Percentiles rank a stretch among this genome's conserved stretches.
These are phyloP conservation scores for Euphorbia lathyris DNA, from an alignment of 345 rosid species.

Conservation along the genomic window DNA sequence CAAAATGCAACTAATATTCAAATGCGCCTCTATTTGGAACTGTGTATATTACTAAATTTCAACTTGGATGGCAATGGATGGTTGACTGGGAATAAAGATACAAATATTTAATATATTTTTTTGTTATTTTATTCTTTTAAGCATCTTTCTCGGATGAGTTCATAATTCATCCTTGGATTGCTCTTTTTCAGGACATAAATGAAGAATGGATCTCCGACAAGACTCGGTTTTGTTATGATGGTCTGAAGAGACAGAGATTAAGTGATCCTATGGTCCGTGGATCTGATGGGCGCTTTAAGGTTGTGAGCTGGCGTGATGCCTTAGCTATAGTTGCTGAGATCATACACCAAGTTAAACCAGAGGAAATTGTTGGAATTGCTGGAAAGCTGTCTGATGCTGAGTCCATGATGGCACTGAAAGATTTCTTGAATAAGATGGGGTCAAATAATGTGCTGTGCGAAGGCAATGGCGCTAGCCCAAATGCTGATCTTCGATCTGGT, in stretches of 20 bases:
- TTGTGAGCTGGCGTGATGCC: conserved; percentile 96
- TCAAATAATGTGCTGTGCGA: conserved; percentile 91
- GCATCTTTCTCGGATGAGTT: conserved; percentile 9
- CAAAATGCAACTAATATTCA: background rate
- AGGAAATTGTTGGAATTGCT: conserved; percentile 85
- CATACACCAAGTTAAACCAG: conserved; percentile 67
- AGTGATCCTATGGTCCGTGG: conserved; percentile 98
- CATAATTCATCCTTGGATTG: conserved; percentile 11
- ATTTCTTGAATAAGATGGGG: conserved; percentile 90
- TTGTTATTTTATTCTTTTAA: background rate
- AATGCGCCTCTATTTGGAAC: background rate
- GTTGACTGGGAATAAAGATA: background rate
- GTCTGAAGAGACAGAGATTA: conserved; percentile 96
- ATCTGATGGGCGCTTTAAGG: conserved; percentile 83
- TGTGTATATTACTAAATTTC: background rate
- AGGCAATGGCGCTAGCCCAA: conserved; percentile 71
- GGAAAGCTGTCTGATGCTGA: conserved; percentile 96
- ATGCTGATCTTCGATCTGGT: conserved; percentile 89
- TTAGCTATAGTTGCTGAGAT: conserved; percentile 86
- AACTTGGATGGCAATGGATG: conserved; percentile 5
- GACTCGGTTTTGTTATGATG: conserved; percentile 93
- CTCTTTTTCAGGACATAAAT: conserved; percentile 76
- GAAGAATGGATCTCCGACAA: conserved; percentile 99
- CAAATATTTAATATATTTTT: background rate
- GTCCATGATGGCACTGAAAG: conserved; percentile 97